Conservation (phyloP, 2,329 filamentous ascomycete species). For the Fragosphaeria purpurea region DNA sequence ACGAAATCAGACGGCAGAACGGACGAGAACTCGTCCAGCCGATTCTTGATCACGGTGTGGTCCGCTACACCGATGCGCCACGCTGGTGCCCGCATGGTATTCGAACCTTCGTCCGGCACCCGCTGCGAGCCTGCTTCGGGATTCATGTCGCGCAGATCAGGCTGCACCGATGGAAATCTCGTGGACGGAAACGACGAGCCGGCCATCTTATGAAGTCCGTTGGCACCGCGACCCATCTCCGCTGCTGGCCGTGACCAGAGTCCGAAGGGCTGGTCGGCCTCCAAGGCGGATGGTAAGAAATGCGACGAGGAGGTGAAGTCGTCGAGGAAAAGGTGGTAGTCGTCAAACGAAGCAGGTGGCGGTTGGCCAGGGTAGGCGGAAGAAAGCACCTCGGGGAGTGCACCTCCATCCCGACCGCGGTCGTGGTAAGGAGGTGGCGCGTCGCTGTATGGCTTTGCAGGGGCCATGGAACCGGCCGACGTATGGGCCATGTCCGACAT, state of each 20-base stretch:
- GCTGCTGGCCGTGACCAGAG: constrained; percentile 38
- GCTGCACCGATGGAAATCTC: constrained; percentile 42
- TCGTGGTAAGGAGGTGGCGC: constrained; percentile 34
- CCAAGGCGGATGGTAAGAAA: constrained; percentile 44
- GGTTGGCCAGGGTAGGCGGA: constrained; percentile 30
- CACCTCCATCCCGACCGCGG: constrained; percentile 29
- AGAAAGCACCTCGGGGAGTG: constrained; percentile 31
- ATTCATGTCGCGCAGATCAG: constrained; percentile 37
- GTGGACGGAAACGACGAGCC: constrained; percentile 42
- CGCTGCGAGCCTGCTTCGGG: constrained; percentile 23
- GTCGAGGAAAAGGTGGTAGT: constrained; percentile 51
- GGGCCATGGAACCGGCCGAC: constrained; percentile 27
- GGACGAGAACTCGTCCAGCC: constrained; percentile 51
- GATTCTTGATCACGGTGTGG: constrained; percentile 45
- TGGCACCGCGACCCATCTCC: constrained; percentile 26
- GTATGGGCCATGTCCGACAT: constrained; percentile 34
- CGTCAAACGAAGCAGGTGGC: constrained; percentile 35
- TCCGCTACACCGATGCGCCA: constrained; percentile 44
- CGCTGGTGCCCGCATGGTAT: constrained; percentile 24
- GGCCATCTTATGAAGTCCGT: constrained; percentile 32
- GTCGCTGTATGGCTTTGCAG: constrained; percentile 41
- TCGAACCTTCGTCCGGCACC: constrained; percentile 29
- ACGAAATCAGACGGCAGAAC: constrained; percentile 53
- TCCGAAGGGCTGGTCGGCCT: constrained; percentile 41
- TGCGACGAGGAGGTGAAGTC: constrained; percentile 45